A percentile compares a stretch with the other conserved stretches of the same genome.
Conservation (phyloP, 129 eudicot genomes). For the Flaveria brownii region DNA sequence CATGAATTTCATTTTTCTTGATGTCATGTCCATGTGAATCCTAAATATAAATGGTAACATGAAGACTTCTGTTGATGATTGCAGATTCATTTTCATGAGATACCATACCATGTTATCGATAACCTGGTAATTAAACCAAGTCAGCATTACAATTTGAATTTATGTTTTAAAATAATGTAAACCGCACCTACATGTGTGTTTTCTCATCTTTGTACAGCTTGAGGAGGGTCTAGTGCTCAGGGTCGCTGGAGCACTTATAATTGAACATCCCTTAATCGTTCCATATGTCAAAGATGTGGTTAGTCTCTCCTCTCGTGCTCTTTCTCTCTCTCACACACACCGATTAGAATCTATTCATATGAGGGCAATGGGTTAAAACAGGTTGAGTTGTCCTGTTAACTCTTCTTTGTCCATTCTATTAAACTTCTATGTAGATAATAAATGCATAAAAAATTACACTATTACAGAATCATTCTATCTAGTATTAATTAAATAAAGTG, state of each 20-base stretch:
- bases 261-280: constrained; percentile 79
- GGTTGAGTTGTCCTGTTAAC: too few relatives aligned
- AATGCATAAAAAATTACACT: too few relatives aligned
- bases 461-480: too few relatives aligned
- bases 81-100: constrained; percentile 87
- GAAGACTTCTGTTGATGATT: constrained; percentile 23
- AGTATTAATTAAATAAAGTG: too few relatives aligned
- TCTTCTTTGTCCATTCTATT: too few relatives aligned
- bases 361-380: too few relatives aligned
- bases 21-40: background rate
- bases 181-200: constrained; percentile 13
- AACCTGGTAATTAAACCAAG: constrained; percentile 55
- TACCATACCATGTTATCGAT: constrained; percentile 68
- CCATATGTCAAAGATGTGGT: constrained; percentile 86
- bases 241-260: constrained; percentile 86
- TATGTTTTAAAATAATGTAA: background rate
- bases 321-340: background rate
- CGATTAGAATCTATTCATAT: background rate
- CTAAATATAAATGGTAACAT: background rate
- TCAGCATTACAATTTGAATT: background rate
- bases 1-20: background rate
- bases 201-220: constrained; percentile 42
- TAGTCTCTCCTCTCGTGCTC: constrained; percentile 26
- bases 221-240: constrained; percentile 75
- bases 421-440: too few relatives aligned